Conservation (phyloP, 1,284 basidiomycete genomes). For the Bondarzewia mesenterica region DNA sequence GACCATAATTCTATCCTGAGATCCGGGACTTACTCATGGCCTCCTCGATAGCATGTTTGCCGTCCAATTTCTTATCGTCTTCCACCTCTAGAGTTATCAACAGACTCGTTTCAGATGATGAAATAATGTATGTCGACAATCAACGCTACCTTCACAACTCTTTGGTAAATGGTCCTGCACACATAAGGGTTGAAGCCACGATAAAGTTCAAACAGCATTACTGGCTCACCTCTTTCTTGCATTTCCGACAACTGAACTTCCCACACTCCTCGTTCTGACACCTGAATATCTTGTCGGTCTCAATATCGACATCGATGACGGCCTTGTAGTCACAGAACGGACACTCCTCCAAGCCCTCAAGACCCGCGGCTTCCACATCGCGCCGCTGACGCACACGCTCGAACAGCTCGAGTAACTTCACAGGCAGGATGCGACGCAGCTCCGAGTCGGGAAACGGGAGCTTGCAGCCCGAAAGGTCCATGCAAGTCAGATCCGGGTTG, state of each 20-base stretch:
- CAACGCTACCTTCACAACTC: conserved; percentile 62
- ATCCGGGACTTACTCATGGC: conserved; percentile 64
- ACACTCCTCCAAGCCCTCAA: conserved; percentile 76
- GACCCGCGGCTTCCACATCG: conserved; percentile 65
- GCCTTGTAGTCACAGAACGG: conserved; percentile 82
- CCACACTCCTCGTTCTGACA: conserved; percentile 71
- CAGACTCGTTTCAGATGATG: neutral
- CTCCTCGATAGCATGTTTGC: conserved; percentile 74
- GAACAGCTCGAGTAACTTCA: conserved; percentile 61
- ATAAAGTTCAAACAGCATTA: neutral
- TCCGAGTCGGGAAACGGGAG: conserved; percentile 62
- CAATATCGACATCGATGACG: conserved; percentile 77
- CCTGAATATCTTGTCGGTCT: conserved; percentile 68
- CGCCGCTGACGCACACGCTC: conserved; percentile 71
- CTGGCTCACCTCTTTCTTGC: conserved; percentile 57
- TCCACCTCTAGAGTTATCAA: conserved; percentile 46
- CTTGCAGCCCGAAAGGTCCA: conserved; percentile 72
- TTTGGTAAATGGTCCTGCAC: conserved; percentile 79
- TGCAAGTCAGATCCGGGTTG: conserved; percentile 56
- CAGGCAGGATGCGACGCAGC: conserved; percentile 51
- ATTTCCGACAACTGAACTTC: conserved; percentile 67
- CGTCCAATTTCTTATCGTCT: conserved; percentile 64
- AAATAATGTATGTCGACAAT: neutral
- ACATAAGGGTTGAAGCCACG: no score
- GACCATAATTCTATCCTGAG: neutral